A percentile compares a stretch with the other conserved stretches of the same genome.
These are phyloP conservation scores for Polyplosphaeria fusca DNA, from an alignment of 495 filamentous ascomycete species.

Conservation along the genomic window DNA sequence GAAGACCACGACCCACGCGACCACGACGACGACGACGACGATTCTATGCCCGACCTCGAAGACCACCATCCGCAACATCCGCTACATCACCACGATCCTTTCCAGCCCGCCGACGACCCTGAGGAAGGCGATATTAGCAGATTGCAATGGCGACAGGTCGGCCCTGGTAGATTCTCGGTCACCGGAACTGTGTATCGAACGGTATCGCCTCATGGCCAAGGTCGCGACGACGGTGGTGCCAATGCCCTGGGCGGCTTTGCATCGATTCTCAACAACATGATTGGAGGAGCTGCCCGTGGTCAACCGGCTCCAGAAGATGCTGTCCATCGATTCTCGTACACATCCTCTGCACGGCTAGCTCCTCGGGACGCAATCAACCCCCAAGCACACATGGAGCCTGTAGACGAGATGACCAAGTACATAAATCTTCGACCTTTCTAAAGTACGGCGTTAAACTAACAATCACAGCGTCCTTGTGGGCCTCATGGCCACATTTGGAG, in stretches of 20 bases:
- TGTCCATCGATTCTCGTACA: slow-evolving; percentile 21
- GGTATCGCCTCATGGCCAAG: slow-evolving; percentile 24
- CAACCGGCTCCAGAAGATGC: slow-evolving; percentile 3
- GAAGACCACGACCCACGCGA: slow-evolving; percentile 41
- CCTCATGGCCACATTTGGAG: slow-evolving; percentile 20
- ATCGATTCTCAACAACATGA: slow-evolving; percentile 21
- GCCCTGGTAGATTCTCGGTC: slow-evolving; percentile 39
- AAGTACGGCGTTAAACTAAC: background rate
- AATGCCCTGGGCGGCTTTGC: slow-evolving; percentile 18
- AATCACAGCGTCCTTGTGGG: slow-evolving; percentile 11
- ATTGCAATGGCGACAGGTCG: slow-evolving; percentile 39
- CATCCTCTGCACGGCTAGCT: slow-evolving; percentile 26
- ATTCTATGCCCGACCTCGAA: slow-evolving; percentile 59
- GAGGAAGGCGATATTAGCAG: slow-evolving; percentile 44
- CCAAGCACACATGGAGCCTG: slow-evolving; percentile 30
- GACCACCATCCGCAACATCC: slow-evolving; percentile 37
- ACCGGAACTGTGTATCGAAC: slow-evolving; percentile 37
- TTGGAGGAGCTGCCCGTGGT: slow-evolving; percentile 2
- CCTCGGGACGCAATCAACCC: slow-evolving; percentile 37
- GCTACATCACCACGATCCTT: slow-evolving; percentile 7
- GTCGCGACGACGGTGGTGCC: slow-evolving; percentile 20
- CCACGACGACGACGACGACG: slow-evolving; percentile 67
- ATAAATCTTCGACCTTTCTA: slow-evolving; percentile 1
- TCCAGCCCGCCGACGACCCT: slow-evolving; percentile 37
- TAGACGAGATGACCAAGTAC: slow-evolving; percentile 33